A percentile compares a stretch with the other conserved stretches of the same genome.
Conservation (phyloP, 306 rosid genomes). For the Senna siamea region DNA sequence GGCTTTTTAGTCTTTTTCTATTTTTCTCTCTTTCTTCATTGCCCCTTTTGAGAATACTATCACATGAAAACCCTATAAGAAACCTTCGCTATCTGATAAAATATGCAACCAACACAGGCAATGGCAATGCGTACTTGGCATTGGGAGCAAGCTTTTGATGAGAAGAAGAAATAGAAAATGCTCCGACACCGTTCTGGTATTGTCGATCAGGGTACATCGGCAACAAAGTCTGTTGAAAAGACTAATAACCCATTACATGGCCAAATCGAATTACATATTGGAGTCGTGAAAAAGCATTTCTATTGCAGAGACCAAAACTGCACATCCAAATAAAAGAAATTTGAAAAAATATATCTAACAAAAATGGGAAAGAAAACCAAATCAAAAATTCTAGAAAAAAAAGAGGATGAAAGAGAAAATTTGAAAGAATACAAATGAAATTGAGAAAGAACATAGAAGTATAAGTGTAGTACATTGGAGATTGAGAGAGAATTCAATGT, state of each 20-base stretch:
- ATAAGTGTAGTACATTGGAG: too few relatives aligned
- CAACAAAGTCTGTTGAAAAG: constrained; percentile 83
- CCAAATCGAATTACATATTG: not conserved
- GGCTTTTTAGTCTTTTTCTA: too few relatives aligned
- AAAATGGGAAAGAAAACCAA: not conserved
- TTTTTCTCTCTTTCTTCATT: too few relatives aligned
- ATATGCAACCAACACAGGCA: constrained; percentile 42
- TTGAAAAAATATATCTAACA: not conserved
- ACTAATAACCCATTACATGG: constrained; percentile 17
- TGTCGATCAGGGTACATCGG: constrained; percentile 80
- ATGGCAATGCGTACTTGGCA: constrained; percentile 58
- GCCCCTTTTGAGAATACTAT: constrained; percentile 58
- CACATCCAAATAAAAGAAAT: not conserved
- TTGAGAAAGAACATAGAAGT: not conserved
- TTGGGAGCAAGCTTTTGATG: constrained; percentile 61
- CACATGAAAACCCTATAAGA: constrained; percentile 47
- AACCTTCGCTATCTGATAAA: constrained; percentile 48
- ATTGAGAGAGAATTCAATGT: not conserved
- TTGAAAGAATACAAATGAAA: not conserved
- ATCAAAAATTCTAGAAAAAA: not conserved
- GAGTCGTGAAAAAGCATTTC: not conserved
- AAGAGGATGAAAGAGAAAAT: not conserved
- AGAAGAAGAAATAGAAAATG: constrained; percentile 58
- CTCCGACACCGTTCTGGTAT: constrained; percentile 56
- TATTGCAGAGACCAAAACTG: not conserved